Conservation (phyloP, 257 asterid genomes). For the Lycium ferocissimum region DNA sequence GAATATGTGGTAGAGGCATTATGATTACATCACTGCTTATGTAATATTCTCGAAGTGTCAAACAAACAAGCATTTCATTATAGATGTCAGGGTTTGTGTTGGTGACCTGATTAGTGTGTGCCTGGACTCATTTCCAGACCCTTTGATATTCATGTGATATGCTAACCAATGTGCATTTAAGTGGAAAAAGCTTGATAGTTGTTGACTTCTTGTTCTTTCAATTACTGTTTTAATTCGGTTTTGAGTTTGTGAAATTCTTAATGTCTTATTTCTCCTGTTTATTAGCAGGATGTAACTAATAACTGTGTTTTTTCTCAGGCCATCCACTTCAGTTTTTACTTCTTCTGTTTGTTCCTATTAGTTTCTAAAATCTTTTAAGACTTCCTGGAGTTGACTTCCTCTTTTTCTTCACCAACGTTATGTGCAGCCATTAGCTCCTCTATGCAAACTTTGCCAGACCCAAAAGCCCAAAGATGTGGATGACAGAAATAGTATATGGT, state of each 20-base stretch:
- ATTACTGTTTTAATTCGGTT: background rate
- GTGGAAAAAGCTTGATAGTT: background rate
- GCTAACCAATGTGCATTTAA: background rate
- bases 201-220: background rate
- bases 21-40: background rate
- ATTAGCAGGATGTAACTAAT: background rate
- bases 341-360: background rate
- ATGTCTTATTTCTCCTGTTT: background rate
- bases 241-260: background rate
- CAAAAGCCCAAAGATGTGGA: constrained; percentile 58
- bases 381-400: background rate
- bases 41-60: background rate
- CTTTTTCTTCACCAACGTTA: background rate
- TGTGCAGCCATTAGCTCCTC: constrained; percentile 74
- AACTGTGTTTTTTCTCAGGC: background rate
- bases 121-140: background rate
- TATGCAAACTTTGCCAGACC: constrained; percentile 73
- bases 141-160: background rate
- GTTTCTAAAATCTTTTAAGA: background rate
- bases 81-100: background rate
- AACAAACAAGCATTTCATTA: background rate
- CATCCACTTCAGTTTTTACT: background rate
- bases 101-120: constrained; percentile 1
- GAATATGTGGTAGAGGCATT: background rate
- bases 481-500: constrained; percentile 54